Conservation (phyloP, 1,139 yeast species). For the Nematodospora anomalae region DNA sequence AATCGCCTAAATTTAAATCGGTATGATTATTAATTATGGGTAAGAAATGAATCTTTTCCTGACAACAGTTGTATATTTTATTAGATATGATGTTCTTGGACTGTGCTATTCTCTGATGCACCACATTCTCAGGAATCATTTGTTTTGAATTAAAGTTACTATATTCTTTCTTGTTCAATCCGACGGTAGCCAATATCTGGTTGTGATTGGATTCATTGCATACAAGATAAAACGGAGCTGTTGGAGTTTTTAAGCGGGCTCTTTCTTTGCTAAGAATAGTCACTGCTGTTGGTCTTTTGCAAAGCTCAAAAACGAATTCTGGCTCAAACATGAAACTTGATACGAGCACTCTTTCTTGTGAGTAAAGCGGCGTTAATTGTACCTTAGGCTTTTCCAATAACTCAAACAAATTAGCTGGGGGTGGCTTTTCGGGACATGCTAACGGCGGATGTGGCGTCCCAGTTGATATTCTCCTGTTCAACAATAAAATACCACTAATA, state of each 20-base stretch:
- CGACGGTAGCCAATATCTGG: conserved; percentile 29
- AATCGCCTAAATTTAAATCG: conserved; percentile 77
- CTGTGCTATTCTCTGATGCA: conserved; percentile 21
- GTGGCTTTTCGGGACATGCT: neutral
- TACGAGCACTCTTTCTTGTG: conserved; percentile 13
- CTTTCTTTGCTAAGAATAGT: conserved; percentile 42
- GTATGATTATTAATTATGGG: conserved; percentile 58
- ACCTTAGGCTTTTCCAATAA: conserved; percentile 21
- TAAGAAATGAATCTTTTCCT: conserved; percentile 55
- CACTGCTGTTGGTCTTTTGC: conserved; percentile 31
- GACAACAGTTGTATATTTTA: conserved; percentile 43
- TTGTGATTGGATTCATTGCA: conserved; percentile 53
- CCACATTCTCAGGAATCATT: conserved; percentile 20
- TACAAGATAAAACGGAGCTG: conserved; percentile 49
- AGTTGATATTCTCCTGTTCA: conserved; percentile 17
- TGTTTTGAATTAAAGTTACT: conserved; percentile 16
- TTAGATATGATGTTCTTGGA: conserved; percentile 23
- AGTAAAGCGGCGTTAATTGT: conserved; percentile 15
- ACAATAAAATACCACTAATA: conserved; percentile 18
- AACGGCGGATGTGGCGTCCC: conserved; percentile 1
- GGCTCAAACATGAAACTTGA: conserved; percentile 13
- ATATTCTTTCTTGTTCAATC: conserved; percentile 23
- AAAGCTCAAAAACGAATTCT: conserved; percentile 15
- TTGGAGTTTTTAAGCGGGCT: conserved; percentile 33
- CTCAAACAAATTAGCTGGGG: conserved; percentile 11